Percentiles rank a stretch among this genome's conserved stretches.
Evolutionary conservation across 1,139 yeast genomes (phyloP).

Genomic region (Kurtzmaniella quercitrusa): DNA sequence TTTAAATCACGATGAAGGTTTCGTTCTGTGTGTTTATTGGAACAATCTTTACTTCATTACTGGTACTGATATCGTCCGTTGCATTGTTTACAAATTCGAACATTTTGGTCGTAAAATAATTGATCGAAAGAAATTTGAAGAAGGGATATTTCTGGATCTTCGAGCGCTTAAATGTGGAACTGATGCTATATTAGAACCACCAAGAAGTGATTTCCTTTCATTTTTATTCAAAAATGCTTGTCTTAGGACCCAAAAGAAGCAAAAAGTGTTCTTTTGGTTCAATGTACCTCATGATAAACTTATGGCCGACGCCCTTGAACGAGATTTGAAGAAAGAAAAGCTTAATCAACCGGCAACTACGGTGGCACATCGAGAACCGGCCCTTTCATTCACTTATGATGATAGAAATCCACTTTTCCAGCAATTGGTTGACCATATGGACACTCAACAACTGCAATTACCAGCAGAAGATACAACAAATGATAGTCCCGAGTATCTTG

Average conservation of each 20-base stretch:
- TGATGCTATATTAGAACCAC: slow-evolving; percentile 85
- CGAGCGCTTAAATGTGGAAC: slow-evolving; percentile 82
- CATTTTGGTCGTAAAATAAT: slow-evolving; percentile 83
- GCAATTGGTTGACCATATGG: slow-evolving; percentile 48
- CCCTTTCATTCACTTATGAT: slow-evolving; percentile 56
- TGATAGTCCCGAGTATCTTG: slow-evolving; percentile 2
- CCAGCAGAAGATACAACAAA: slow-evolving; percentile 1
- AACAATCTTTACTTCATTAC: slow-evolving; percentile 85
- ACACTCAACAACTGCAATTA: slow-evolving; percentile 16
- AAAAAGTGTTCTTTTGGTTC: slow-evolving; percentile 95
- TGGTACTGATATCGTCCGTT: slow-evolving; percentile 93
- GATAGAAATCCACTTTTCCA: slow-evolving; percentile 41
- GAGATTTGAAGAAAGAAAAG: slow-evolving; percentile 82
- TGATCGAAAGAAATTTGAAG: slow-evolving; percentile 93
- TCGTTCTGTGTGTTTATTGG: slow-evolving; percentile 91
- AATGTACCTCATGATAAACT: slow-evolving; percentile 91
- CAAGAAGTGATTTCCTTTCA: slow-evolving; percentile 81
- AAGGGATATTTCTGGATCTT: slow-evolving; percentile 89
- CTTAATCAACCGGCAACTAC: slow-evolving; percentile 58
- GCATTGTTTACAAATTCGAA: slow-evolving; percentile 83
- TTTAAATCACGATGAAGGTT: slow-evolving; percentile 83
- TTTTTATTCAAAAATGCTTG: slow-evolving; percentile 84
- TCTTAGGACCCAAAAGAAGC: slow-evolving; percentile 91
- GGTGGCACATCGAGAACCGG: slow-evolving; percentile 55
- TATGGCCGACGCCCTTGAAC: slow-evolving; percentile 89